Percentiles rank a stretch among this genome's conserved stretches.
phyloP scores from a whole-genome alignment of 148 eudicot genomes.

The Suaeda aralocaspica region DNA sequence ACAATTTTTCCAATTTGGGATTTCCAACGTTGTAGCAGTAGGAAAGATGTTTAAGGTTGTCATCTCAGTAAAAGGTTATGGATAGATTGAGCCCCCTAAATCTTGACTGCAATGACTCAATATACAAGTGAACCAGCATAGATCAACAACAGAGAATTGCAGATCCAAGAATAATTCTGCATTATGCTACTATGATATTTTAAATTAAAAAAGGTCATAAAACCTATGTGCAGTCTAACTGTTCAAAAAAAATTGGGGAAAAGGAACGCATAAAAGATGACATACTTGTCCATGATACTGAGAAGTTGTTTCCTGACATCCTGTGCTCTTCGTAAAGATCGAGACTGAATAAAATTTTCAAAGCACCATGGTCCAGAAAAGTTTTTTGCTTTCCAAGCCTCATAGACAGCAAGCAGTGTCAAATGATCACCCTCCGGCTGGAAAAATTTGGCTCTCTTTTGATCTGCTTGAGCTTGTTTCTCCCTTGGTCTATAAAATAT shows the following conservation, averaged over 20 bases:
- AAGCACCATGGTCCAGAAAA: constrained; percentile 92
- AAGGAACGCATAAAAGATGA: background rate
- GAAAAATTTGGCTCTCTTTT: constrained; percentile 88
- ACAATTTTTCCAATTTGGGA: background rate
- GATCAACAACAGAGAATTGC: background rate
- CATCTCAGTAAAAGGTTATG: background rate
- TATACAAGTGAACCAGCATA: background rate
- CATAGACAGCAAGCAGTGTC: constrained; percentile 92
- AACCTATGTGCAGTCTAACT: background rate
- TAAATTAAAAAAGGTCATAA: too few species aligned
- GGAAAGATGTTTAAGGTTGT: background rate
- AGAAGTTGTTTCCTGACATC: constrained; percentile 94
- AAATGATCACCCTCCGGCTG: constrained; percentile 97
- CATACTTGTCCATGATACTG: constrained; percentile 93
- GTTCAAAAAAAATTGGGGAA: background rate
- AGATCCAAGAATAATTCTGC: background rate
- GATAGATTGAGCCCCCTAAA: background rate
- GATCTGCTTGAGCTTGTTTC: constrained; percentile 97
- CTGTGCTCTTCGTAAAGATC: constrained; percentile 90
- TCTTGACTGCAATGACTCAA: background rate
- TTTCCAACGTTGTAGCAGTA: background rate
- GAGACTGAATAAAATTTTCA: constrained; percentile 93
- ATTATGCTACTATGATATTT: background rate
- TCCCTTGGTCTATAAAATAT: constrained; percentile 87
- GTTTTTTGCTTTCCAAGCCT: constrained; percentile 94